These are phyloP conservation scores for Pseudogymnoascus sp. DNA, from an alignment of 2,329 filamentous ascomycete genomes.

Conservation along the genomic window DNA sequence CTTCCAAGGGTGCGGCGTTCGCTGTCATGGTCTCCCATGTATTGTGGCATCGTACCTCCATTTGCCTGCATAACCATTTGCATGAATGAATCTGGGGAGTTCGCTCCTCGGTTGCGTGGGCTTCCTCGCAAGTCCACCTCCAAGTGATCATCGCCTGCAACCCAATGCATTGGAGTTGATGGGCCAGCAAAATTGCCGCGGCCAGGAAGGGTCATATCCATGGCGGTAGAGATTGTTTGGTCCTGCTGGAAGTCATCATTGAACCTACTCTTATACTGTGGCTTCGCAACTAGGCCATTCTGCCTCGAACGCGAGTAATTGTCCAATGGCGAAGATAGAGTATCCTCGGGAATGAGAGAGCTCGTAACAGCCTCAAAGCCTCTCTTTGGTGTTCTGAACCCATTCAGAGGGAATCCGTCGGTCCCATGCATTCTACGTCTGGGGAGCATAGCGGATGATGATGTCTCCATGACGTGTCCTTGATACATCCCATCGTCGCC, in stretches of 20 bases:
- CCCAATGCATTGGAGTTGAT: not conserved
- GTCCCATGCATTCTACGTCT: not conserved
- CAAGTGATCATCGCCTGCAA: not conserved
- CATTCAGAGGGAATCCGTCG: not conserved
- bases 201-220: constrained; percentile 1
- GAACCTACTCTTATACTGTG: not conserved
- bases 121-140: not conserved
- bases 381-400: not conserved
- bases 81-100: constrained; percentile 2
- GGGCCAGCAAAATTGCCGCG: not conserved
- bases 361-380: not conserved
- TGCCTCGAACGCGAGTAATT: not conserved
- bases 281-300: not conserved
- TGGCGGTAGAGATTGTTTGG: not conserved
- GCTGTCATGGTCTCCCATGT: constrained; percentile 5
- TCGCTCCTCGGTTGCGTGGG: not conserved
- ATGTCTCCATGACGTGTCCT: not conserved
- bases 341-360: not conserved
- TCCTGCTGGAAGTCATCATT: constrained; percentile 1
- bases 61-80: not conserved
- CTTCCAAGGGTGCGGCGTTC: not conserved
- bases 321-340: not conserved
- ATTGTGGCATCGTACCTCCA: not conserved
- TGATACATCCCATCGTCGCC: not conserved
- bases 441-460: not conserved